These are phyloP conservation scores for Suhomyces vadensis DNA, from an alignment of 805 yeast genomes.

Conservation along the genomic window DNA sequence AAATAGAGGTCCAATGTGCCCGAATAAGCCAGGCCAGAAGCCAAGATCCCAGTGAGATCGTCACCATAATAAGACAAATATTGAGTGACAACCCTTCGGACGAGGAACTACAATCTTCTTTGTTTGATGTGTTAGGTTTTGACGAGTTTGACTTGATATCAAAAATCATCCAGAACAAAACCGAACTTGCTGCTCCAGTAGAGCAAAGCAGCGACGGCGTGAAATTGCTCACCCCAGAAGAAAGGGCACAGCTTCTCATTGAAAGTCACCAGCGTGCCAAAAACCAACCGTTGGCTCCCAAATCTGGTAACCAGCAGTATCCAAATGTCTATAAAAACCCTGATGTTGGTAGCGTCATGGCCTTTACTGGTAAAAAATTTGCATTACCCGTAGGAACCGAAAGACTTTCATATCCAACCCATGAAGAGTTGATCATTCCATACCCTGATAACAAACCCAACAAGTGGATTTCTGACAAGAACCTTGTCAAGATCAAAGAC, in stretches of 20 bases:
- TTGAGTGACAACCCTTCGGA: constrained; percentile 43
- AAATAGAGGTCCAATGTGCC: constrained; percentile 31
- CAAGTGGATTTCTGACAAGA: constrained; percentile 41
- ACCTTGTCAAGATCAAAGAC: constrained; percentile 57
- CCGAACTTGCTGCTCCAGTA: constrained; percentile 11
- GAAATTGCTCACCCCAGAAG: constrained; percentile 51
- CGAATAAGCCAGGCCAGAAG: constrained; percentile 34
- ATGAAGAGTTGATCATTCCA: constrained; percentile 87
- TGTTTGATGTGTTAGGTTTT: constrained; percentile 82
- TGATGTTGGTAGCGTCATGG: constrained; percentile 36
- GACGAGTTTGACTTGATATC: constrained; percentile 83
- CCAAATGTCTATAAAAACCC: constrained; percentile 85
- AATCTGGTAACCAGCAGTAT: constrained; percentile 51
- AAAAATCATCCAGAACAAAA: constrained; percentile 52
- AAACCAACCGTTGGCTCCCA: constrained; percentile 50
- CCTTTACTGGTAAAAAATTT: constrained; percentile 77
- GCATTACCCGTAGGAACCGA: constrained; percentile 81
- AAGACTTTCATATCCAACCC: constrained; percentile 55
- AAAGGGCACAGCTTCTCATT: constrained; percentile 53
- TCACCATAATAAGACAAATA: constrained; percentile 30
- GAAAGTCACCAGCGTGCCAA: constrained; percentile 52
- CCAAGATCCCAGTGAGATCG: constrained; percentile 33
- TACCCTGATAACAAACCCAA: constrained; percentile 54
- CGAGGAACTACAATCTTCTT: constrained; percentile 64
- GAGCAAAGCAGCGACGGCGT: not conserved